These are phyloP conservation scores for Penicillium hesseltinei DNA, from an alignment of 2,329 filamentous ascomycete genomes.

Conservation along the genomic window DNA sequence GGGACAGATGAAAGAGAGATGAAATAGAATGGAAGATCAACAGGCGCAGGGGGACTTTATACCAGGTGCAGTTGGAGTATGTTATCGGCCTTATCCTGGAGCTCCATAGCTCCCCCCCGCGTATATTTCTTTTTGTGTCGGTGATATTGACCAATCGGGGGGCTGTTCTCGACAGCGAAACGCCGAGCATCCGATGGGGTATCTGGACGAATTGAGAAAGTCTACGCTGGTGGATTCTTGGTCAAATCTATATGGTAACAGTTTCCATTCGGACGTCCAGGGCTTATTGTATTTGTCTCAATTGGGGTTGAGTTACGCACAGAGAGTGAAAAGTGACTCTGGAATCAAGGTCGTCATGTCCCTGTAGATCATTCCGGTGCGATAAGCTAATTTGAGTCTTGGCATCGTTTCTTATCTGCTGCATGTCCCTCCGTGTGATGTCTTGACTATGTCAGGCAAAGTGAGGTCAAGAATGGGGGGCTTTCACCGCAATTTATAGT, in stretches of 20 bases:
- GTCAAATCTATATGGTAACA: slow-evolving; percentile 13
- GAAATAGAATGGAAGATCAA: neutral
- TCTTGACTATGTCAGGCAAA: too few relatives aligned
- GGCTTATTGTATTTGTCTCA: neutral
- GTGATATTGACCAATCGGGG: slow-evolving; percentile 26
- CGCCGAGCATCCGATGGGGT: slow-evolving; percentile 18
- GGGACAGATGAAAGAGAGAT: neutral
- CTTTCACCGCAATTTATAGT: neutral
- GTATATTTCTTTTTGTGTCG: slow-evolving; percentile 24
- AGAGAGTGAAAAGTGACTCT: neutral
- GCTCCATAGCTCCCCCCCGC: slow-evolving; percentile 25
- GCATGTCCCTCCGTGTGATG: too few relatives aligned
- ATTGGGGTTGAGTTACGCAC: neutral
- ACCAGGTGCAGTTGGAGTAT: slow-evolving; percentile 9
- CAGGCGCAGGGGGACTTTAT: slow-evolving; percentile 23
- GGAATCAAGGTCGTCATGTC: neutral
- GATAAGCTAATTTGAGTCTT: slow-evolving; percentile 2
- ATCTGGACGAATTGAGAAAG: slow-evolving; percentile 24
- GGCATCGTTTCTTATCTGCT: neutral
- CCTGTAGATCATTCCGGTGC: neutral
- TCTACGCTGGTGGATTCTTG: slow-evolving; percentile 19
- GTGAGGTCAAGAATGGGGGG: neutral
- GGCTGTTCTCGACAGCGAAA: neutral
- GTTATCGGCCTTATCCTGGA: slow-evolving; percentile 21
- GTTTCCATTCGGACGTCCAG: slow-evolving; percentile 3